These are phyloP conservation scores for Clarireedia sp. DNA, from an alignment of 2,329 filamentous ascomycete species.

Conservation along the genomic window DNA sequence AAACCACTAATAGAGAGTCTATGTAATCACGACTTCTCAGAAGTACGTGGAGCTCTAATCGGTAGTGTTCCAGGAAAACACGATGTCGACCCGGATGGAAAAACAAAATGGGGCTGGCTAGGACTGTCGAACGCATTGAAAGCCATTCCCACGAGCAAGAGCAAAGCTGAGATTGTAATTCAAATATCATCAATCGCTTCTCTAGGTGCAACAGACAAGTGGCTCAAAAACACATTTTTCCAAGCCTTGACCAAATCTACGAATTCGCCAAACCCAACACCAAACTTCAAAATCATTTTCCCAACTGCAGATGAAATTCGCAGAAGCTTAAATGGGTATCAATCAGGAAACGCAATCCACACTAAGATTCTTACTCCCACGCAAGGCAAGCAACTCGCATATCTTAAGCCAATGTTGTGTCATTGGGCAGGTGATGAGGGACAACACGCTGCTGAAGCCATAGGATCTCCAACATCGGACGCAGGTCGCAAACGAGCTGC, in stretches of 20 bases:
- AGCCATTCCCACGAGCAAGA: conserved; percentile 40
- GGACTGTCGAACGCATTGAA: conserved; percentile 54
- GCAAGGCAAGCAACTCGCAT: conserved; percentile 66
- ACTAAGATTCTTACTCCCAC: conserved; percentile 63
- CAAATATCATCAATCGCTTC: conserved; percentile 80
- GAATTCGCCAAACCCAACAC: conserved; percentile 23
- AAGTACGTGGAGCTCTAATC: conserved; percentile 63
- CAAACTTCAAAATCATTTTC: conserved; percentile 66
- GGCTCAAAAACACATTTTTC: conserved; percentile 62
- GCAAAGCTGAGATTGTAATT: conserved; percentile 42
- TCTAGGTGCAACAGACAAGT: conserved; percentile 60
- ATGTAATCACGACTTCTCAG: conserved; percentile 57
- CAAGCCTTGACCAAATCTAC: conserved; percentile 35
- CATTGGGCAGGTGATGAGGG: conserved; percentile 63
- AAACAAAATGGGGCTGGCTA: conserved; percentile 71
- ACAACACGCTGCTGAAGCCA: conserved; percentile 10
- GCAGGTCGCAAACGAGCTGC: conserved; percentile 62
- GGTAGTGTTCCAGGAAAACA: conserved; percentile 70
- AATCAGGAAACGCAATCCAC: conserved; percentile 72
- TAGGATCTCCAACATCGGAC: conserved; percentile 31
- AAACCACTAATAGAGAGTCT: conserved; percentile 50
- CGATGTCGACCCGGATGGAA: conserved; percentile 35
- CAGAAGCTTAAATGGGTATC: conserved; percentile 68
- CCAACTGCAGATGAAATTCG: conserved; percentile 75
- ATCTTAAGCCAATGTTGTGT: conserved; percentile 61